These are phyloP conservation scores for Alternaria longipes DNA, from an alignment of 2,329 filamentous ascomycete species.

Conservation along the genomic window DNA sequence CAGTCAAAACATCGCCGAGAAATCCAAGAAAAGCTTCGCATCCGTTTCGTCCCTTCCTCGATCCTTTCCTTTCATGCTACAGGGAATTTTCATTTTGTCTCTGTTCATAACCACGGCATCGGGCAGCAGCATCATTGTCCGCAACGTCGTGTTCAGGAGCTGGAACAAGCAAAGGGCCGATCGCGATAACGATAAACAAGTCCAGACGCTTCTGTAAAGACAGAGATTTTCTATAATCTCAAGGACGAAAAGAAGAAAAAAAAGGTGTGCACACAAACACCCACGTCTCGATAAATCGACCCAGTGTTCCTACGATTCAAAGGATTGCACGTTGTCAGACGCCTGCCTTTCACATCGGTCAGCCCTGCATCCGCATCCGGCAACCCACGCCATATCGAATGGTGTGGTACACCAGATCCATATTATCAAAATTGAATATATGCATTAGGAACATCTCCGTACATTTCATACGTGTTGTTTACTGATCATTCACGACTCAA, in stretches of 20 bases:
- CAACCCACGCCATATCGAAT: not conserved
- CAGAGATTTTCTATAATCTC: not conserved
- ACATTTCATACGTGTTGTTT: not conserved
- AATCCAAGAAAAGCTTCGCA: slow-evolving; percentile 5
- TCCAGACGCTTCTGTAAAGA: slow-evolving; percentile 1
- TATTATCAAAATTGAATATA: not conserved
- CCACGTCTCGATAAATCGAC: not conserved
- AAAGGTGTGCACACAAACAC: not conserved
- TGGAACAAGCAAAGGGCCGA: not conserved
- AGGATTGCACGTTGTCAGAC: not conserved
- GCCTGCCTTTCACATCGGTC: not conserved
- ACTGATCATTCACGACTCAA: slow-evolving; percentile 1
- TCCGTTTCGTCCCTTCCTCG: not conserved
- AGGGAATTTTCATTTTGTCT: not conserved
- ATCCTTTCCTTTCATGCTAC: not conserved
- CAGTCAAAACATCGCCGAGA: slow-evolving; percentile 15
- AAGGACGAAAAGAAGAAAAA: not conserved
- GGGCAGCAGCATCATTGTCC: not conserved
- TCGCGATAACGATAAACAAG: not conserved
- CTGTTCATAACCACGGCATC: not conserved
- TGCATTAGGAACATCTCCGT: not conserved
- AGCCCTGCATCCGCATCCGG: not conserved
- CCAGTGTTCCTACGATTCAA: not conserved
- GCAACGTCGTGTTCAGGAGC: not conserved
- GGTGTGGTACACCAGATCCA: not conserved